Evolutionary conservation across 1,139 yeast species (phyloP).

Genomic region (Suhomyces guaymorum): DNA sequence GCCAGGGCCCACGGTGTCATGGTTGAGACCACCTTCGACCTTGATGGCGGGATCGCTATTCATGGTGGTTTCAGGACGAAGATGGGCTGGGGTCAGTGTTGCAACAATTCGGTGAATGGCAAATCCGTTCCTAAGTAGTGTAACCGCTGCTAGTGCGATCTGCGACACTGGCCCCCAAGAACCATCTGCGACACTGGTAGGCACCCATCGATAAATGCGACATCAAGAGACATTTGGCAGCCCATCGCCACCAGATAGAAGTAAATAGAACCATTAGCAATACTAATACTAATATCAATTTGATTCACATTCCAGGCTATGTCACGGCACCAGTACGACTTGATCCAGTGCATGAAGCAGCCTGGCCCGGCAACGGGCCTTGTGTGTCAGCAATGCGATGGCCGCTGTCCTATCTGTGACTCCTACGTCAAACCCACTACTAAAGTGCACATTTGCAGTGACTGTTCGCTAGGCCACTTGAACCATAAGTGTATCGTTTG

Average conservation of each 20-base stretch:
- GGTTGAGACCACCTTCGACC: no score
- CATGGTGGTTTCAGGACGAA: neutral
- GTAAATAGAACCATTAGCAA: no score
- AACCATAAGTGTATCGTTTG: constrained; percentile 74
- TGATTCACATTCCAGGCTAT: no score
- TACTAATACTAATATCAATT: no score
- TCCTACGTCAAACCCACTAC: constrained; percentile 76
- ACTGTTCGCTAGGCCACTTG: constrained; percentile 74
- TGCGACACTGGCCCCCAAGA: neutral
- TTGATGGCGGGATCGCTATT: neutral
- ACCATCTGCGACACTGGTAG: neutral
- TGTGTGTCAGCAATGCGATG: constrained; percentile 86
- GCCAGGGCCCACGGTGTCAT: no score
- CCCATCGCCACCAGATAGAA: neutral
- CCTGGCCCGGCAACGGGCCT: constrained; percentile 74
- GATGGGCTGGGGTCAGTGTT: neutral
- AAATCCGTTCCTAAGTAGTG: no score
- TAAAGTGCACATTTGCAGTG: constrained; percentile 78
- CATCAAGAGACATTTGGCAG: neutral
- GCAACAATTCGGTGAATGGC: no score
- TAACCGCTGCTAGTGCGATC: no score
- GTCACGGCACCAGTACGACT: constrained; percentile 91
- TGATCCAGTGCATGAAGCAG: constrained; percentile 81
- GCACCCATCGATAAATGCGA: no score
- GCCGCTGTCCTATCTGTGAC: constrained; percentile 89